A percentile compares a stretch with the other conserved stretches of the same genome.
These are phyloP conservation scores for Plectosphaerella cucumerina DNA, from an alignment of 2,329 filamentous ascomycete genomes.

Conservation along the genomic window DNA sequence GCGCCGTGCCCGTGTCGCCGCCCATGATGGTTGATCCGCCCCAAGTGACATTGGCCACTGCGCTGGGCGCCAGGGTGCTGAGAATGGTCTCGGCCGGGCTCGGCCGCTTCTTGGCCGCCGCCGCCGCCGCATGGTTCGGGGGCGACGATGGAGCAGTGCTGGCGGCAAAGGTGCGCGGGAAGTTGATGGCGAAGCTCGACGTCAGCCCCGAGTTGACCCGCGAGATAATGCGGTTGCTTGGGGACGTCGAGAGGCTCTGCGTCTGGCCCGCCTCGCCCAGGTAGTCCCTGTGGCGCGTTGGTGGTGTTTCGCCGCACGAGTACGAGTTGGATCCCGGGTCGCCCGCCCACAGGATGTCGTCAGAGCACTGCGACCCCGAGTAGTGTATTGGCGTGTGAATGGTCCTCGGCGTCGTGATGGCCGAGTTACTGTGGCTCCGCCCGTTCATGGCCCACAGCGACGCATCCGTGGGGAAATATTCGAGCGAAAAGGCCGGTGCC, in stretches of 20 bases:
- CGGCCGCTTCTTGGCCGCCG: slow-evolving; percentile 44
- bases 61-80: slow-evolving; percentile 46
- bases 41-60: slow-evolving; percentile 42
- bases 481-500: slow-evolving; percentile 61
- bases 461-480: slow-evolving; percentile 60
- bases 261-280: slow-evolving; percentile 38
- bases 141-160: slow-evolving; percentile 36
- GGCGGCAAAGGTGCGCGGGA: slow-evolving; percentile 41
- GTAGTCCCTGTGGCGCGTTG: slow-evolving; percentile 41
- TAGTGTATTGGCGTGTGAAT: slow-evolving; percentile 51
- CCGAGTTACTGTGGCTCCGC: slow-evolving; percentile 50
- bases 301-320: slow-evolving; percentile 59
- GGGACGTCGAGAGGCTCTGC: slow-evolving; percentile 55
- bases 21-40: slow-evolving; percentile 39
- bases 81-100: slow-evolving; percentile 61
- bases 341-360: slow-evolving; percentile 47
- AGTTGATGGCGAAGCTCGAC: slow-evolving; percentile 50
- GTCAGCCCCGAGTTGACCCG: slow-evolving; percentile 52
- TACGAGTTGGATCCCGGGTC: slow-evolving; percentile 55
- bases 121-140: slow-evolving; percentile 26
- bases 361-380: slow-evolving; percentile 53
- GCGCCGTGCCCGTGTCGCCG: slow-evolving; percentile 40
- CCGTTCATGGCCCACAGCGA: slow-evolving; percentile 48
- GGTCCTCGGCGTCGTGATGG: slow-evolving; percentile 52
- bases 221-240: slow-evolving; percentile 48